Percentiles rank a stretch among this genome's conserved stretches.
Conservation (phyloP, 371 early-diverging fungal species). For the Synchytrium microbalum region DNA sequence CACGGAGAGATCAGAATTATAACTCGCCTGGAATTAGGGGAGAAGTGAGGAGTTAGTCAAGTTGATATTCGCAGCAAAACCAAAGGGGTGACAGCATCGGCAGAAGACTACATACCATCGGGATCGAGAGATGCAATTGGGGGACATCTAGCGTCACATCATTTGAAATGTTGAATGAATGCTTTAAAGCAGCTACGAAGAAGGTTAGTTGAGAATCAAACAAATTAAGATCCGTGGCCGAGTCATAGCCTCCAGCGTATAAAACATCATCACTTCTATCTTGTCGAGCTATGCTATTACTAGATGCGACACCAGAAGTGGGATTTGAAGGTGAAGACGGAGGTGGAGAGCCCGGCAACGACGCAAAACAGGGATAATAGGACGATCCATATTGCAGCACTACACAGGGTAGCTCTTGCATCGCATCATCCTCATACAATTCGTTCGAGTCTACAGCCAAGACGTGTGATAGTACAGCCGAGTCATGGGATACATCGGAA, state of each 20-base stretch:
- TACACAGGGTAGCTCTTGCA: too few relatives aligned
- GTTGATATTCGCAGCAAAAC: neutral
- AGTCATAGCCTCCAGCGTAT: neutral
- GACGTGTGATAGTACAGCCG: too few relatives aligned
- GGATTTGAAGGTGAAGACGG: neutral
- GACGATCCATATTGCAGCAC: neutral
- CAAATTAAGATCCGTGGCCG: neutral
- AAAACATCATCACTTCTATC: neutral
- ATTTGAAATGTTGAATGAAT: neutral
- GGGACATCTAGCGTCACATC: neutral
- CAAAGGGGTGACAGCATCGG: too few relatives aligned
- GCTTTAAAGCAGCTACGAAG: neutral
- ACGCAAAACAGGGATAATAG: neutral
- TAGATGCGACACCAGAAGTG: too few relatives aligned
- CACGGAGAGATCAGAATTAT: neutral
- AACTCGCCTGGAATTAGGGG: neutral
- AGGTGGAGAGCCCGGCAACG: neutral
- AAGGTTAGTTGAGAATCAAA: neutral
- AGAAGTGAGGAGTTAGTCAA: neutral
- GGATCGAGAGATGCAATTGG: neutral
- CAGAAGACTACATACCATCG: neutral
- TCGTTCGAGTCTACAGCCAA: too few relatives aligned
- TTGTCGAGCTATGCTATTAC: too few relatives aligned
- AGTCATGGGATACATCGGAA: too few relatives aligned
- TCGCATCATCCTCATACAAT: too few relatives aligned